Evolutionary conservation across 345 rosid species (phyloP).

Genomic region (Acer negundo): DNA sequence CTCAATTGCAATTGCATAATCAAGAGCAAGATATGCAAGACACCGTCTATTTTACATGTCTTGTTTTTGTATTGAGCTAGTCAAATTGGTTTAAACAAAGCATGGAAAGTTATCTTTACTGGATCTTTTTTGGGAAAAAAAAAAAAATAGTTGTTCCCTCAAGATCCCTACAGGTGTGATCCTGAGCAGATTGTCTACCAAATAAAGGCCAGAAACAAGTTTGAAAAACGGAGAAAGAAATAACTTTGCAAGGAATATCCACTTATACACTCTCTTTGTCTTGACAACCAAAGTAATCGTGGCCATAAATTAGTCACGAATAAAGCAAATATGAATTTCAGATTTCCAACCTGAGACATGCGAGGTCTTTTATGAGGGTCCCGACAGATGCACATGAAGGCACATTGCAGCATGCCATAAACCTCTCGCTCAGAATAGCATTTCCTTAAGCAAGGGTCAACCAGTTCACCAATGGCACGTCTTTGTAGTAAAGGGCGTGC

Average conservation of each 20-base stretch:
- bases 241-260: background rate
- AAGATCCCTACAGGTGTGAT: background rate
- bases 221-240: background rate
- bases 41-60: too few relatives aligned
- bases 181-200: background rate
- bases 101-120: background rate
- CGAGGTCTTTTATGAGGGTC: slow-evolving; percentile 89
- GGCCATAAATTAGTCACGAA: background rate
- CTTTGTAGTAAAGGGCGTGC: slow-evolving; percentile 89
- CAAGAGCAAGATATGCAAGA: too few relatives aligned
- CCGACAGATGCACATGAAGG: slow-evolving; percentile 84
- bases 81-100: too few relatives aligned
- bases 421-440: slow-evolving; percentile 67
- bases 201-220: background rate
- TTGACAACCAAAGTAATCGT: slow-evolving; percentile 4
- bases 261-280: background rate
- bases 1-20: background rate
- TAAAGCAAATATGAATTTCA: background rate
- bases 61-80: too few relatives aligned
- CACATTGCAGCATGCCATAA: slow-evolving; percentile 79
- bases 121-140: background rate
- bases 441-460: slow-evolving; percentile 69
- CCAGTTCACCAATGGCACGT: slow-evolving; percentile 64
- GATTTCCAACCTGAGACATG: slow-evolving; percentile 81
- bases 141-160: background rate